Evolutionary conservation across 768 basidiomycete species (phyloP).

Genomic region (Tylopilus rubrobrunneus): DNA sequence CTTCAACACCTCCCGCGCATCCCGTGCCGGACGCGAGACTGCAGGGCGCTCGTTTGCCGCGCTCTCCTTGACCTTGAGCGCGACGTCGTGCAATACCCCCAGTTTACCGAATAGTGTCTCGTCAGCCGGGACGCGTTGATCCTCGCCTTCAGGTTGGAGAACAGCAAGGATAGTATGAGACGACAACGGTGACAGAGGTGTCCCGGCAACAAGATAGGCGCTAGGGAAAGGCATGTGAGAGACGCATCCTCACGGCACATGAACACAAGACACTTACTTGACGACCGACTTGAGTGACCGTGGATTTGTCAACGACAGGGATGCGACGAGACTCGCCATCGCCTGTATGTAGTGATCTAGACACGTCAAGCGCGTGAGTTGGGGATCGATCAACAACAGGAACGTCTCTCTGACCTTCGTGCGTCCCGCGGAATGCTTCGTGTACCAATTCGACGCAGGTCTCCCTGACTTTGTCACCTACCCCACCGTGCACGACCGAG

Average conservation of each 20-base stretch:
- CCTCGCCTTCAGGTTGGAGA: slow-evolving; percentile 45
- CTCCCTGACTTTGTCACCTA: slow-evolving; percentile 74
- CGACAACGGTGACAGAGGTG: slow-evolving; percentile 59
- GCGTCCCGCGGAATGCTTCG: slow-evolving; percentile 73
- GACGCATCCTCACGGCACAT: not conserved
- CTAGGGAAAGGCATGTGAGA: slow-evolving; percentile 31
- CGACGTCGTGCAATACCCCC: slow-evolving; percentile 55
- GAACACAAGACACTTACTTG: slow-evolving; percentile 43
- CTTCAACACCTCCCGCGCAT: slow-evolving; percentile 71
- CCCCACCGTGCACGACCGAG: slow-evolving; percentile 56
- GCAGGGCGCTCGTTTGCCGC: slow-evolving; percentile 64
- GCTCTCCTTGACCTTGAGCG: slow-evolving; percentile 71
- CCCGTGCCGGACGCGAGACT: slow-evolving; percentile 76
- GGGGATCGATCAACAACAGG: too few relatives aligned
- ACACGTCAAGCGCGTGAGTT: not conserved
- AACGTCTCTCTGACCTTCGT: slow-evolving; percentile 48
- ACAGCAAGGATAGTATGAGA: slow-evolving; percentile 59
- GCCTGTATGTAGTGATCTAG: slow-evolving; percentile 70
- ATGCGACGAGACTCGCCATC: slow-evolving; percentile 56
- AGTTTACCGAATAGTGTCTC: slow-evolving; percentile 63
- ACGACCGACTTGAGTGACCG: slow-evolving; percentile 64
- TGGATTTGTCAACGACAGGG: slow-evolving; percentile 56
- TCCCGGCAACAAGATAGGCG: slow-evolving; percentile 60
- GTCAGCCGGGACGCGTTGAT: slow-evolving; percentile 9
- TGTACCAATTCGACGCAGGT: slow-evolving; percentile 68